Evolutionary conservation across 2,329 filamentous ascomycete species (phyloP), one percentile per base, ranked within the genome.

Genomic region (Colletotrichum salicis): DNA sequence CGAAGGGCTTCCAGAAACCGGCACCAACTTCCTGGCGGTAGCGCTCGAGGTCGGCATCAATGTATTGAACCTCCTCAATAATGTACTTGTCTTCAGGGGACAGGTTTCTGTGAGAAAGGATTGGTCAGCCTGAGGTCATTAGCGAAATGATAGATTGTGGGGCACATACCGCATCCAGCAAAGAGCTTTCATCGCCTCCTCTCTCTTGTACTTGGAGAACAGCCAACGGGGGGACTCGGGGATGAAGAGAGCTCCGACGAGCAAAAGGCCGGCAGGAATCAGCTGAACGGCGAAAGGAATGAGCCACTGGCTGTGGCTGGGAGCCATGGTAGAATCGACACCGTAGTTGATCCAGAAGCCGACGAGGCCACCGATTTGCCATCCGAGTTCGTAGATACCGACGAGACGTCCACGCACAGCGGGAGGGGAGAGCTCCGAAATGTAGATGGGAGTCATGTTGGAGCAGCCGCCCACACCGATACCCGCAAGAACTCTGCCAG

Each of bases 1-100:
- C 83, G 82, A 94, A 93, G 0, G 92, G 92, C 81, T 91, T 91
- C 90, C 90, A 94, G 85, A 95, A 94, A 3, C 93, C 93, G 19
- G 88, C 81, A 10, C 93, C 93, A 57, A 94, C 88, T 35, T 88
- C 86, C 3, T 84, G 78, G 57, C 87, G 84, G 80, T 92, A 92
- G 22, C 89, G 83, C 73, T 94, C 91, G 22, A 94, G 83, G 13
- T 93, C 92, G 19, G 88, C 86, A 63, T 95, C 92, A 72, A 95
- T 92, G 73, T 88, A 90, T 67, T 87, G 86, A 29, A 95, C 85
- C 80, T 95, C 93, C 78, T 95, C 92, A 1, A 92, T 82, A 70
- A 95, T 91, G 79, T 95, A 94, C 15, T 84, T 81, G 73, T 93
- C 86, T 6, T 86, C 84, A 0, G 82, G 78, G 10, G 83, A 79